These are phyloP conservation scores for Arctium lappa DNA, from an alignment of 129 eudicot genomes.

Conservation along the genomic window DNA sequence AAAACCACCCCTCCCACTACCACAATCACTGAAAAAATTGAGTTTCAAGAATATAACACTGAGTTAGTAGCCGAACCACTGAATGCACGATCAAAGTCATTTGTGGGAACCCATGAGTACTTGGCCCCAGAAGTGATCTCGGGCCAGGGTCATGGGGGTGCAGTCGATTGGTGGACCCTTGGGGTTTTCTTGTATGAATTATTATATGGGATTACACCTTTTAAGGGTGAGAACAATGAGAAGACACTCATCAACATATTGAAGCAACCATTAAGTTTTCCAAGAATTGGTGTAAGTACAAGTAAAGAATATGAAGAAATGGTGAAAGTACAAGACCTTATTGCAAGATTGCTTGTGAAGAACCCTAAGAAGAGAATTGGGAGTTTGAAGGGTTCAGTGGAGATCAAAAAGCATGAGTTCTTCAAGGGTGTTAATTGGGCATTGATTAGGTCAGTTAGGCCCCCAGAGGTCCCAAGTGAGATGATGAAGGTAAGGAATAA, in stretches of 20 bases:
- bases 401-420: constrained; percentile 72
- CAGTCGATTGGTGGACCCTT: constrained; percentile 85
- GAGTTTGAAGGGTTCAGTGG: constrained; percentile 62
- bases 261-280: constrained; percentile 58
- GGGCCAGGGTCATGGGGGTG: constrained; percentile 79
- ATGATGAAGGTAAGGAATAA: constrained; percentile 42
- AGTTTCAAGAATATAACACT: constrained; percentile 24
- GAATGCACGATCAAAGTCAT: constrained; percentile 62
- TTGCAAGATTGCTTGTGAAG: constrained; percentile 57
- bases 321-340: constrained; percentile 67
- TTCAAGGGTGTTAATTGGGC: constrained; percentile 87
- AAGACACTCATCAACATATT: constrained; percentile 67
- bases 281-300: constrained; percentile 56
- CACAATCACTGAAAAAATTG: constrained; percentile 20
- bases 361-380: constrained; percentile 80
- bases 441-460: constrained; percentile 76
- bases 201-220: constrained; percentile 66
- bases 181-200: constrained; percentile 77
- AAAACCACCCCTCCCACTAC: constrained; percentile 33
- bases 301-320: constrained; percentile 68
- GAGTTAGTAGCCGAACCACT: constrained; percentile 75
- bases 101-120: constrained; percentile 83
- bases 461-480: constrained; percentile 74
- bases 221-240: constrained; percentile 78
- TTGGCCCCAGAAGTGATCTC: constrained; percentile 79